Conservation (phyloP, 257 asterid species). For the Lavandula angustifolia region DNA sequence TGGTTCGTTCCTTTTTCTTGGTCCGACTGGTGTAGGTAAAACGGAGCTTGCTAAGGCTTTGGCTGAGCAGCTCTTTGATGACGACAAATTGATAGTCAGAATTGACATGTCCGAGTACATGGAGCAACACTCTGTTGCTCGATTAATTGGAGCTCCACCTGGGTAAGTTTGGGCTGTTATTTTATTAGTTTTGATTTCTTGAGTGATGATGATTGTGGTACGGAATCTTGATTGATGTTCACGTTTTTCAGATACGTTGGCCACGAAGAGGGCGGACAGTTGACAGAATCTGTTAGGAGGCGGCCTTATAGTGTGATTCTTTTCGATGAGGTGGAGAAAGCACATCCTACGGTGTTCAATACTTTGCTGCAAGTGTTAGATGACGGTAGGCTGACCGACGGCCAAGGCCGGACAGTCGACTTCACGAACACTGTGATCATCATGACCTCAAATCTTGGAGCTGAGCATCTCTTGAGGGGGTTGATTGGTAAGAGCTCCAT, state of each 20-base stretch:
- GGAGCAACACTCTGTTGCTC: constrained; percentile 95
- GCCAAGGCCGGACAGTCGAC: constrained; percentile 86
- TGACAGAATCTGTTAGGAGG: constrained; percentile 86
- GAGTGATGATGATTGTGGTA: not conserved
- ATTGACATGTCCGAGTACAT: constrained; percentile 95
- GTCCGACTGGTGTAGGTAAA: constrained; percentile 96
- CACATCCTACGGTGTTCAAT: constrained; percentile 73
- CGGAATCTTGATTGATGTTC: not conserved
- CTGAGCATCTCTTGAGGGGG: constrained; percentile 66
- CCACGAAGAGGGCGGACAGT: constrained; percentile 94
- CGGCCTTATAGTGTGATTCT: constrained; percentile 82
- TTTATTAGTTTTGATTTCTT: not conserved
- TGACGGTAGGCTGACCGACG: constrained; percentile 89
- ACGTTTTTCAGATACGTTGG: constrained; percentile 63
- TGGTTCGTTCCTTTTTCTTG: constrained; percentile 87
- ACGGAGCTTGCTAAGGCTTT: constrained; percentile 95
- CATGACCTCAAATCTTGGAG: constrained; percentile 94
- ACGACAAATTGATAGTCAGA: constrained; percentile 71
- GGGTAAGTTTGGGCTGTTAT: constrained; percentile 50
- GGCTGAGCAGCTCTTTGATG: constrained; percentile 86
- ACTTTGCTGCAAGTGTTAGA: constrained; percentile 82
- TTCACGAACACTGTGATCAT: constrained; percentile 79
- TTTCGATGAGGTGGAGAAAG: constrained; percentile 94
- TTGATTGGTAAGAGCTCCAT: constrained; percentile 64
- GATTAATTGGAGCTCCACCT: constrained; percentile 93